Conservation (phyloP, 2,329 filamentous ascomycete species). For the Scleromitrula shiraiana region DNA sequence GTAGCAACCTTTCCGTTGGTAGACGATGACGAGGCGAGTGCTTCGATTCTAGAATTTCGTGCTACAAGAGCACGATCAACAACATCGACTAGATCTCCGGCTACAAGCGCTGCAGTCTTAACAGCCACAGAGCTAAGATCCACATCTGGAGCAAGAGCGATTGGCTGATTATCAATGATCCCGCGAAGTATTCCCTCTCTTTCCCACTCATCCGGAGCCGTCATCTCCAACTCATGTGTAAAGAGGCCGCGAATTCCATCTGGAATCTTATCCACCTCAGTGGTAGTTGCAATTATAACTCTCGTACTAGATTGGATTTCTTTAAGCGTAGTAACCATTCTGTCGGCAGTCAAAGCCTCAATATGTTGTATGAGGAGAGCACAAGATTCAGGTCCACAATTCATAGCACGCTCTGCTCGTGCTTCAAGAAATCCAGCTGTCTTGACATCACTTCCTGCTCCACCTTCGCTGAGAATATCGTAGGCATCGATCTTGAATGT, state of each 20-base stretch:
- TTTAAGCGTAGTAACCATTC: conserved; percentile 77
- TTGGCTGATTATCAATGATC: conserved; percentile 66
- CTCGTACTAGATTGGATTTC: conserved; percentile 73
- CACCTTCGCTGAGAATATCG: conserved; percentile 88
- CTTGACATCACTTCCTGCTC: conserved; percentile 83
- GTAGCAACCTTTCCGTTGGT: conserved; percentile 43
- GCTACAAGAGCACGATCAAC: conserved; percentile 82
- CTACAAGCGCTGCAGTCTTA: conserved; percentile 92
- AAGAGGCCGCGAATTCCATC: conserved; percentile 86
- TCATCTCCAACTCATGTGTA: conserved; percentile 91
- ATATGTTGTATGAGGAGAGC: conserved; percentile 82
- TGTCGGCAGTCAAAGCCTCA: conserved; percentile 83
- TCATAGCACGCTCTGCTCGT: conserved; percentile 78
- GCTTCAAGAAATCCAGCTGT: conserved; percentile 86
- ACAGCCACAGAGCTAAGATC: conserved; percentile 79
- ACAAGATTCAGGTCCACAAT: conserved; percentile 77
- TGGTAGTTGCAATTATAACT: conserved; percentile 87
- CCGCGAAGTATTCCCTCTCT: conserved; percentile 78
- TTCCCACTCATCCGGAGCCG: conserved; percentile 84
- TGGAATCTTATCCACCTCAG: conserved; percentile 88
- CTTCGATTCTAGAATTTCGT: conserved; percentile 65
- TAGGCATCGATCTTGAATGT: conserved; percentile 85
- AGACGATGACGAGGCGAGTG: conserved; percentile 48
- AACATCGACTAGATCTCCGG: conserved; percentile 88
- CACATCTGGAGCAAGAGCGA: conserved; percentile 74